Evolutionary conservation across 306 rosid genomes (phyloP).

Genomic region (Vigna hirtella): DNA sequence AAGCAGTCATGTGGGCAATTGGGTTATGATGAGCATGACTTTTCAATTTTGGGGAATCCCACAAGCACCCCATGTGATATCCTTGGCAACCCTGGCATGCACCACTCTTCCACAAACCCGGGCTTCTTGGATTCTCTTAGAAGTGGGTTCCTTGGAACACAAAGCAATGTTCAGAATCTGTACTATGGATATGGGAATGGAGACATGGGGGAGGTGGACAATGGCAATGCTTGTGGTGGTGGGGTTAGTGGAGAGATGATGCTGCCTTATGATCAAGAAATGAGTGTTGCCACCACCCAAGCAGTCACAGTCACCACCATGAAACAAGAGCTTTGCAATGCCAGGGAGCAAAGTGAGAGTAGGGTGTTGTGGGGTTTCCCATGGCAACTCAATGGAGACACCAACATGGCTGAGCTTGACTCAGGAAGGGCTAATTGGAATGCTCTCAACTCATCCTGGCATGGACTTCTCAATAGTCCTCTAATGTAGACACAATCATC

Average conservation of each 20-base stretch:
- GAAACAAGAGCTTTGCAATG: slow-evolving; percentile 79
- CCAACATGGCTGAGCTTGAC: slow-evolving; percentile 63
- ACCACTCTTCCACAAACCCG: slow-evolving; percentile 43
- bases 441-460: slow-evolving; percentile 76
- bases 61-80: slow-evolving; percentile 46
- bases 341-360: slow-evolving; percentile 53
- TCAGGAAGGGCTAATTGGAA: slow-evolving; percentile 84
- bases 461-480: slow-evolving; percentile 89
- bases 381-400: slow-evolving; percentile 77
- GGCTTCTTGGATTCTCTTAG: slow-evolving; percentile 66
- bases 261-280: slow-evolving; percentile 57
- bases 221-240: slow-evolving; percentile 48
- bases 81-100: slow-evolving; percentile 47
- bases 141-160: slow-evolving; percentile 67
- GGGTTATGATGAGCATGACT: slow-evolving; percentile 68
- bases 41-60: slow-evolving; percentile 55
- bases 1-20: slow-evolving; percentile 66
- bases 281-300: slow-evolving; percentile 58
- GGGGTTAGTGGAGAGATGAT: slow-evolving; percentile 63
- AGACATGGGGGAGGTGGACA: slow-evolving; percentile 62
- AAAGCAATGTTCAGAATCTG: slow-evolving; percentile 52
- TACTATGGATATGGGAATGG: slow-evolving; percentile 75
- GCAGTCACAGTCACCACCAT: slow-evolving; percentile 80
- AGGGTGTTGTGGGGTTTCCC: slow-evolving; percentile 86
- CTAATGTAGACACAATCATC: slow-evolving; percentile 62